Evolutionary conservation across 2,329 filamentous ascomycete species (phyloP).

Genomic region (Pseudogymnoascus sp.): DNA sequence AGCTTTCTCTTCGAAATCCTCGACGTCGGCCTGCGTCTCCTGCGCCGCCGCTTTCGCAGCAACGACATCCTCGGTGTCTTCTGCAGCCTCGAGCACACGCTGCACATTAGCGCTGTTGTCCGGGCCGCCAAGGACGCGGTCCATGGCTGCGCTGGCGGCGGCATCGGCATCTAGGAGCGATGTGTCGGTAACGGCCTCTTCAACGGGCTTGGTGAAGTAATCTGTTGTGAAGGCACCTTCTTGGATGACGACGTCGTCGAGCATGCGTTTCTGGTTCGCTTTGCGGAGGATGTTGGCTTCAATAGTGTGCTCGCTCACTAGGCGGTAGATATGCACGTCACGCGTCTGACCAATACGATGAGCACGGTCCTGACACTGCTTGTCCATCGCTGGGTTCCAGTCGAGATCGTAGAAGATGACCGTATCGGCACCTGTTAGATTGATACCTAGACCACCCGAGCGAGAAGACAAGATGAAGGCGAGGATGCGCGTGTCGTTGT

Average conservation of each 20-base stretch:
- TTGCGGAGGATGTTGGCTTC: conserved; percentile 97
- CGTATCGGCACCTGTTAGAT: conserved; percentile 90
- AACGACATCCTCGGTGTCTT: conserved; percentile 84
- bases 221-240: conserved; percentile 97
- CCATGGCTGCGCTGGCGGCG: conserved; percentile 74
- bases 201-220: conserved; percentile 72
- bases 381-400: conserved; percentile 99
- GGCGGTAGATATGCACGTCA: conserved; percentile 94
- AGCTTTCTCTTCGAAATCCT: conserved; percentile 67
- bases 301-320: conserved; percentile 88
- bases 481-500: conserved; percentile 82
- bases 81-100: conserved; percentile 74
- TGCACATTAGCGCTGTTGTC: conserved; percentile 55
- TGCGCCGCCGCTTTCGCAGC: conserved; percentile 82
- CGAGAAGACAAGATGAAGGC: conserved; percentile 93
- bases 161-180: conserved; percentile 52
- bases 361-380: conserved; percentile 94
- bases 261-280: conserved; percentile 92
- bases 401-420: conserved; percentile 99
- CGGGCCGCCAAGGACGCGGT: conserved; percentile 61
- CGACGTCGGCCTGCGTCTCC: conserved; percentile 79
- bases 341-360: conserved; percentile 96
- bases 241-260: conserved; percentile 97
- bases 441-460: conserved; percentile 91
- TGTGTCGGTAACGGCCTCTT: conserved; percentile 56